Evolutionary conservation across 768 basidiomycete species (phyloP), one percentile per base, ranked within the genome.

Genomic region (Hortiboletus campestris): DNA sequence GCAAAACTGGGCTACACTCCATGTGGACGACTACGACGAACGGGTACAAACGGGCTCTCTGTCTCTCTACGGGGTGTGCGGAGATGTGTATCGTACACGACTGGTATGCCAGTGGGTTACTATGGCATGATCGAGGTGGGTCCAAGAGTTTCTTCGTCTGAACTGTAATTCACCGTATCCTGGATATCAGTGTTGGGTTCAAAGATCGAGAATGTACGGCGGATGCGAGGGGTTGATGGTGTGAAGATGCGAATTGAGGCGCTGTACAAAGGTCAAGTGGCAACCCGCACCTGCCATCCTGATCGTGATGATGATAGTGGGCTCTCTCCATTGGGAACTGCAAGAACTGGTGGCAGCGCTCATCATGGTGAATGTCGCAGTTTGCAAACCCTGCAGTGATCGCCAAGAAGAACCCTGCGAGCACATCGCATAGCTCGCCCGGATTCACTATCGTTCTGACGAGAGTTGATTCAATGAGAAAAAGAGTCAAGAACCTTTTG

Each of bases 241-340:
- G 74, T 96, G 91, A 44, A 98, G 76, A 75, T 98, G 83, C 13
- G 95, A 89, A 71, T 96, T 98, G 53, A 98, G 86, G 34, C 93
- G 84, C 63, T 97, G 93, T 20, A 99, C 91, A 68, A 99, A 91
- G 3, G 96, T 98, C 7, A 97, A 98, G 76, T 98, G n/a, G n/a
- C n/a, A 98, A 57, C 96, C 96, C 4, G 92, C 92, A 5, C 95
- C 95, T 0, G 94, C 95, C 93, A 96, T 96, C 20, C 94, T 94
- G 58, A 97, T 95, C 40, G 90, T 87, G 61, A 97, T 86, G 50
- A 97, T 91, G 6, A 89, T 85, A 9, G 86, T 80, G 1, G 94
- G 91, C 65, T 91, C 84, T 73, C 67, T 66, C 20, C 50, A 41
- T 29, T 41, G 63, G 10, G 57, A 64, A 35, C 52, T 32, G 3